These are phyloP conservation scores for Trichoderma pleuroti DNA, from an alignment of 2,329 filamentous ascomycete genomes.

Conservation along the genomic window DNA sequence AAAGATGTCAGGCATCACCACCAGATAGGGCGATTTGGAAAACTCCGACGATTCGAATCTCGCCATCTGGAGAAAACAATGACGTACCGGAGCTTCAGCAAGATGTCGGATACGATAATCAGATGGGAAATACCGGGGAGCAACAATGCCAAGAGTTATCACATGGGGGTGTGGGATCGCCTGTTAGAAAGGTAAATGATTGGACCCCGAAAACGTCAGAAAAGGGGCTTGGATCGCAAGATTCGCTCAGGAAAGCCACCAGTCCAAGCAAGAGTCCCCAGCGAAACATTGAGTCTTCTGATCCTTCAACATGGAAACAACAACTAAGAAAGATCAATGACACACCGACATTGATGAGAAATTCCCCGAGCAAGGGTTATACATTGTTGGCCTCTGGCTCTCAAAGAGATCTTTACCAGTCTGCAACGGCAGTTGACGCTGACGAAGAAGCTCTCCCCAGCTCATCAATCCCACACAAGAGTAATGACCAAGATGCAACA, in stretches of 20 bases:
- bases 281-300: background rate
- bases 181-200: background rate
- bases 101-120: background rate
- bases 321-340: background rate
- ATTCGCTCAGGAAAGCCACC: background rate
- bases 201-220: background rate
- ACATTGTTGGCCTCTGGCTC: background rate
- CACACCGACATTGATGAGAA: background rate
- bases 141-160: background rate
- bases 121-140: background rate
- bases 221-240: background rate
- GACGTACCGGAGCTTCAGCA: background rate
- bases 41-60: background rate
- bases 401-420: background rate
- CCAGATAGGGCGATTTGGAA: background rate
- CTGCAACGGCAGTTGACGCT: background rate
- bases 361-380: background rate
- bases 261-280: background rate
- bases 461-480: background rate
- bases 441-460: background rate
- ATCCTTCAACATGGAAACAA: constrained; percentile 14
- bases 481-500: background rate
- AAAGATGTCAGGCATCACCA: background rate
- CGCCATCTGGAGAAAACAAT: background rate
- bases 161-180: background rate